Conservation (phyloP, 345 rosid species). For the Aquilaria yunnanensis region DNA sequence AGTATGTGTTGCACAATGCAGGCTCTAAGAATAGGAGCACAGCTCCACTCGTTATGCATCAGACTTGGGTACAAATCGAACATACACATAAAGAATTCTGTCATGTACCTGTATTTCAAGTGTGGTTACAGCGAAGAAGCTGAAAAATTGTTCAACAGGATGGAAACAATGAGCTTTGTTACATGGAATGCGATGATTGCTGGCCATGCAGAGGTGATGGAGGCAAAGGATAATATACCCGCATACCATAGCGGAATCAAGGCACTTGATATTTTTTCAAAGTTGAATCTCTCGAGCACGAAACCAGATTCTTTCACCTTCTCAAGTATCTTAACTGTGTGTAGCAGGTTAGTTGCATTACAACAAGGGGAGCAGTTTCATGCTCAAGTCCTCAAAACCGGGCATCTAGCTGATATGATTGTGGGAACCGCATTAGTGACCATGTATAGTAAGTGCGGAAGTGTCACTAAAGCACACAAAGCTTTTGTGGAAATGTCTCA, state of each 20-base stretch:
- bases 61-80: slow-evolving; percentile 33
- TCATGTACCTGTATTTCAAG: slow-evolving; percentile 48
- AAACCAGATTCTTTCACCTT: slow-evolving; percentile 46
- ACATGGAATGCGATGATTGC: slow-evolving; percentile 59
- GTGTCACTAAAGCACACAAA: slow-evolving; percentile 36
- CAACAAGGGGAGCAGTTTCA: slow-evolving; percentile 54
- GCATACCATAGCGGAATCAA: slow-evolving; percentile 34
- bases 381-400: slow-evolving; percentile 40
- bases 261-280: slow-evolving; percentile 32
- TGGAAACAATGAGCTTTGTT: slow-evolving; percentile 32
- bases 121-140: slow-evolving; percentile 39
- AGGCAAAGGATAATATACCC: slow-evolving; percentile 29
- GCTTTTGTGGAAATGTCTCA: slow-evolving; percentile 45
- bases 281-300: slow-evolving; percentile 28
- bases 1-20: slow-evolving; percentile 37
- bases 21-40: slow-evolving; percentile 29
- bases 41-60: slow-evolving; percentile 38
- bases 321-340: slow-evolving; percentile 45
- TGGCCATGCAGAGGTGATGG: slow-evolving; percentile 47
- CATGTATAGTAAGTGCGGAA: slow-evolving; percentile 60
- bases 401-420: slow-evolving; percentile 35
- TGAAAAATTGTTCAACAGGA: slow-evolving; percentile 22
- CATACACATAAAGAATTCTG: slow-evolving; percentile 28
- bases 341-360: slow-evolving; percentile 34
- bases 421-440: slow-evolving; percentile 49